These are phyloP conservation scores for Hypoxylon lenormandii DNA, from an alignment of 495 filamentous ascomycete species.

Conservation along the genomic window DNA sequence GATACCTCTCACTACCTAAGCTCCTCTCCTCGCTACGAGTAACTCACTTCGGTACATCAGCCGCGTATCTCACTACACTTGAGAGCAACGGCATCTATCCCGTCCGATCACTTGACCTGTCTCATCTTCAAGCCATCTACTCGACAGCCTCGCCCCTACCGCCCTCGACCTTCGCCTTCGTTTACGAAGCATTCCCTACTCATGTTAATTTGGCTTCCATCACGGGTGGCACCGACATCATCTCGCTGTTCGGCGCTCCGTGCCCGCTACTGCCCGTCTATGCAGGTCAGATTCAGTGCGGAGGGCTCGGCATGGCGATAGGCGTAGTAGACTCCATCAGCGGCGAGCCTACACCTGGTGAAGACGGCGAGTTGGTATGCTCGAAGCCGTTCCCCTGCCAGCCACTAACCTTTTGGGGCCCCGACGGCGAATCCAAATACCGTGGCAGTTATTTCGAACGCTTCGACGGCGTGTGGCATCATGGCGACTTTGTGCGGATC, in stretches of 20 bases:
- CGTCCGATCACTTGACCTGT: conserved; percentile 62
- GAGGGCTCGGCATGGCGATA: conserved; percentile 91
- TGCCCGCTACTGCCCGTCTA: conserved; percentile 88
- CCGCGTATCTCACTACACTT: conserved; percentile 90
- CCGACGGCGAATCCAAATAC: conserved; percentile 77
- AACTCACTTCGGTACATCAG: conserved; percentile 91
- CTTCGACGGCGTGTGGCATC: conserved; percentile 85
- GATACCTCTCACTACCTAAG: conserved; percentile 57
- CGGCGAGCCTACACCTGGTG: conserved; percentile 66
- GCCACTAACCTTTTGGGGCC: conserved; percentile 87
- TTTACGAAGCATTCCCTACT: conserved; percentile 81
- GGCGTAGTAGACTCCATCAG: conserved; percentile 74
- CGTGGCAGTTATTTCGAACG: conserved; percentile 85
- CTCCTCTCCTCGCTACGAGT: conserved; percentile 66
- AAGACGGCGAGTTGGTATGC: conserved; percentile 92
- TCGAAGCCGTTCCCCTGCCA: conserved; percentile 87
- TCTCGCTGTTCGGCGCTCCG: conserved; percentile 89
- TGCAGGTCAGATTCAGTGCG: conserved; percentile 88
- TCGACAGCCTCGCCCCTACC: conserved; percentile 92
- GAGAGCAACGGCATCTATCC: conserved; percentile 83
- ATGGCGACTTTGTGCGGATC: conserved; percentile 90
- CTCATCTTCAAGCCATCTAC: conserved; percentile 81
- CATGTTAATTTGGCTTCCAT: conserved; percentile 84
- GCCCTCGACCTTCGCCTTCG: conserved; percentile 90
- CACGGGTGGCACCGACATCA: conserved; percentile 91